Evolutionary conservation across 2,329 filamentous ascomycete species (phyloP).

Genomic region (Bretziella fagacearum): DNA sequence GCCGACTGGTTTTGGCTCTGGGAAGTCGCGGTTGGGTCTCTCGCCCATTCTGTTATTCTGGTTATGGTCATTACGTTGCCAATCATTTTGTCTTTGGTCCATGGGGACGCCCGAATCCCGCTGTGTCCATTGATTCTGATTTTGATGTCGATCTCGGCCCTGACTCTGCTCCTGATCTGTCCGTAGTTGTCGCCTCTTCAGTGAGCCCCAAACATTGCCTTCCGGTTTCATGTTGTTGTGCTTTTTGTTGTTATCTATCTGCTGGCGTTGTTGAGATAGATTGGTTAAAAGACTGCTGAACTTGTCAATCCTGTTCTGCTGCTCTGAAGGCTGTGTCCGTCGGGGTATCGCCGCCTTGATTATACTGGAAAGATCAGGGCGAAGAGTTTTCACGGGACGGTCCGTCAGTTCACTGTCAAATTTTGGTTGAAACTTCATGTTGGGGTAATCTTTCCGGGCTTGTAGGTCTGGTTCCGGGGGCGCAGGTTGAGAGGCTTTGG

Average conservation of each 20-base stretch:
- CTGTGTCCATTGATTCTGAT: neutral
- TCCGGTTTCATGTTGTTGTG: neutral
- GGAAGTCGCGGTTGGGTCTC: no score
- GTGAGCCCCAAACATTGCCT: conserved; percentile 7
- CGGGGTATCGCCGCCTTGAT: neutral
- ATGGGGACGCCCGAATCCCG: no score
- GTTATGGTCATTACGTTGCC: neutral
- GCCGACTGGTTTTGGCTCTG: neutral
- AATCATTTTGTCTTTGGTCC: no score
- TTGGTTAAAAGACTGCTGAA: conserved; percentile 11
- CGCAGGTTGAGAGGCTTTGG: no score
- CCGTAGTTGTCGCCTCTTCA: conserved; percentile 4
- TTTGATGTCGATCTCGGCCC: neutral
- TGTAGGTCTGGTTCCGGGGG: no score
- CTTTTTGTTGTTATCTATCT: conserved; percentile 2
- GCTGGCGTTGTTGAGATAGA: conserved; percentile 4
- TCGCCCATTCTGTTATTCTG: neutral
- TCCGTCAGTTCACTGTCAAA: no score
- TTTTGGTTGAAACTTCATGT: no score
- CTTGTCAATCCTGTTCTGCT: conserved; percentile 5
- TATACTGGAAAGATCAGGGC: neutral
- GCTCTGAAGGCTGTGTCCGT: neutral
- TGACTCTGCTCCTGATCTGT: neutral
- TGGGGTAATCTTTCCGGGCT: no score
- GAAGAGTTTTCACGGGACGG: no score